Evolutionary conservation across 2,329 filamentous ascomycete species (phyloP).

Genomic region (Ophiocordyceps camponoti-leonardi): DNA sequence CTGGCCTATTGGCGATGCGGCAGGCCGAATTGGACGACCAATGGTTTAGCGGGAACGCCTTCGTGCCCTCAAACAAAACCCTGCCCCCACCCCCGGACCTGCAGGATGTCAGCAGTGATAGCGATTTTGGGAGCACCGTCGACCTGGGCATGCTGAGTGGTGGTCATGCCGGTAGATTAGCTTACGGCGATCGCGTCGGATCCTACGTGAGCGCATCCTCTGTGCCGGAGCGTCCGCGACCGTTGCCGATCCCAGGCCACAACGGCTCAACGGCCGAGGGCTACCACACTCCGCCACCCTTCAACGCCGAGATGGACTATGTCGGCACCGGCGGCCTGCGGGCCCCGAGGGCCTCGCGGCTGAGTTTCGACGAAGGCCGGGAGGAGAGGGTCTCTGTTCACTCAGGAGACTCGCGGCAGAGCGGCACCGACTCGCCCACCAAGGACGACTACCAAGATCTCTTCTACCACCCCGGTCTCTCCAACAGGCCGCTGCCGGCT

Average conservation of each 20-base stretch:
- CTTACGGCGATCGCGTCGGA: slow-evolving; percentile 30
- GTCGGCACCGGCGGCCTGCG: slow-evolving; percentile 80
- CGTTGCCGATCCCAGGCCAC: slow-evolving; percentile 28
- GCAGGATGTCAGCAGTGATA: slow-evolving; percentile 41
- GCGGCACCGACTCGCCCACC: slow-evolving; percentile 45
- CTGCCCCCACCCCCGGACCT: slow-evolving; percentile 33
- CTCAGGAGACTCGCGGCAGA: slow-evolving; percentile 29
- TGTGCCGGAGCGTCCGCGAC: slow-evolving; percentile 26
- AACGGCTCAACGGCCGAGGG: slow-evolving; percentile 9
- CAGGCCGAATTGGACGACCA: slow-evolving; percentile 68
- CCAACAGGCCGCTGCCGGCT: slow-evolving; percentile 44
- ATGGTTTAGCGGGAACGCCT: slow-evolving; percentile 18
- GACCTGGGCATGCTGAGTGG: slow-evolving; percentile 63
- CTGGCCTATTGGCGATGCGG: slow-evolving; percentile 67
- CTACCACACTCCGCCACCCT: slow-evolving; percentile 19
- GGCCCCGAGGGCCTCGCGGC: slow-evolving; percentile 52
- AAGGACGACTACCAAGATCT: slow-evolving; percentile 72
- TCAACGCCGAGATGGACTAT: slow-evolving; percentile 61
- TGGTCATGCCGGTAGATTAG: slow-evolving; percentile 39
- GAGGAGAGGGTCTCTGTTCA: slow-evolving; percentile 53
- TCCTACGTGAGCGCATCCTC: slow-evolving; percentile 20
- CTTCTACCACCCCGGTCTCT: slow-evolving; percentile 79
- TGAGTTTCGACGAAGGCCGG: slow-evolving; percentile 75
- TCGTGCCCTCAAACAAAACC: slow-evolving; percentile 12
- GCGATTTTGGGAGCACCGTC: slow-evolving; percentile 46